A percentile compares a stretch with the other conserved stretches of the same genome.
Conservation (phyloP, 345 rosid species). For the Salix brachista region DNA sequence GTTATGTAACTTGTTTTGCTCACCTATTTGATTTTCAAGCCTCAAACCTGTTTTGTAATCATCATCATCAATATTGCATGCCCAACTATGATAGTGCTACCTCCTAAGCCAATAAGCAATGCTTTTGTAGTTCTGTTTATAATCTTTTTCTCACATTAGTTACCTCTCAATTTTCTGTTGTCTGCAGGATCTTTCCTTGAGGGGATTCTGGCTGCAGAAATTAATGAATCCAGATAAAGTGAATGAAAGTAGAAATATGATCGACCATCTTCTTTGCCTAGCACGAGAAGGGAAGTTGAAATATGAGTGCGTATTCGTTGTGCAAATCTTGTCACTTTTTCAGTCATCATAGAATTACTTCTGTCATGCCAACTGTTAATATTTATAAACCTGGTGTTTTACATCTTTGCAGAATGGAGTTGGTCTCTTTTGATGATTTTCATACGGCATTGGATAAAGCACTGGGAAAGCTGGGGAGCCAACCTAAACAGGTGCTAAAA, state of each 20-base stretch:
- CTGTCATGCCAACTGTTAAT: background rate
- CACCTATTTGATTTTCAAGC: background rate
- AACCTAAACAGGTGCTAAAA: slow-evolving; percentile 76
- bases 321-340: background rate
- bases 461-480: slow-evolving; percentile 74
- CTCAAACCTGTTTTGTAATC: background rate
- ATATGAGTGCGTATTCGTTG: slow-evolving; percentile 55
- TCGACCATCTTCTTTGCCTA: slow-evolving; percentile 65
- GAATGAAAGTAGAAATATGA: slow-evolving; percentile 60
- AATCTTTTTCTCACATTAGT: background rate
- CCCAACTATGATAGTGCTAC: background rate
- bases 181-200: slow-evolving; percentile 76
- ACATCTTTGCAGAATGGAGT: slow-evolving; percentile 55
- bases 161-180: background rate
- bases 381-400: background rate
- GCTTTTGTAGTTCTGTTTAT: background rate
- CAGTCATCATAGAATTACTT: background rate
- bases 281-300: slow-evolving; percentile 59
- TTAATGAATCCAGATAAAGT: slow-evolving; percentile 60
- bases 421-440: slow-evolving; percentile 62
- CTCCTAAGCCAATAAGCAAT: background rate
- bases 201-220: slow-evolving; percentile 90
- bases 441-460: slow-evolving; percentile 60
- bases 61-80: background rate
- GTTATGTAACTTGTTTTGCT: background rate